phyloP scores from a whole-genome alignment of 2,329 filamentous ascomycete genomes.

The Cytospora paraplurivora region DNA sequence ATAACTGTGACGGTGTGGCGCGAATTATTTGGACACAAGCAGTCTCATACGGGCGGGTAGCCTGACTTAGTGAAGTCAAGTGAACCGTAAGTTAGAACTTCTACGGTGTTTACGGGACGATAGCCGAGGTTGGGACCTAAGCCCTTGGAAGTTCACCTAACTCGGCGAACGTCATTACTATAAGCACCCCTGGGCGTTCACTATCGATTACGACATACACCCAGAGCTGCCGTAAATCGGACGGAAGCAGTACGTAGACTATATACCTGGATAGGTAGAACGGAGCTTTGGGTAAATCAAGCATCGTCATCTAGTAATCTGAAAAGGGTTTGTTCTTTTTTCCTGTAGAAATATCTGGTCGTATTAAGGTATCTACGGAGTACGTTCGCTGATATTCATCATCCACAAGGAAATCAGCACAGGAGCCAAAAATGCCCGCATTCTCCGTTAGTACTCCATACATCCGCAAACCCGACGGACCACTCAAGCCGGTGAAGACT shows the following conservation, averaged over 20 bases:
- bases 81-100: neutral
- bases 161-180: constrained; percentile 8
- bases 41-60: no score
- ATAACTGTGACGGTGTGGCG: no score
- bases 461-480: neutral
- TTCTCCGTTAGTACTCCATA: constrained; percentile 31
- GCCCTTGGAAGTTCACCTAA: neutral
- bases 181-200: neutral
- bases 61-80: neutral
- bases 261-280: no score
- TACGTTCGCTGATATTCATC: neutral
- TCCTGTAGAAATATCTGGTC: no score
- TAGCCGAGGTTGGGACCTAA: neutral
- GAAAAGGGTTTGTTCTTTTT: no score
- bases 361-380: no score
- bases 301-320: neutral
- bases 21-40: no score
- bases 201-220: neutral
- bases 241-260: neutral
- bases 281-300: neutral
- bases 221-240: neutral
- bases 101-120: constrained; percentile 1
- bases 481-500: neutral
- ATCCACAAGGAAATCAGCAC: neutral
- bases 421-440: constrained; percentile 26